Percentiles rank a stretch among this genome's conserved stretches.
Evolutionary conservation across 2,329 filamentous ascomycete species (phyloP).

Genomic region (Amphichorda felina): DNA sequence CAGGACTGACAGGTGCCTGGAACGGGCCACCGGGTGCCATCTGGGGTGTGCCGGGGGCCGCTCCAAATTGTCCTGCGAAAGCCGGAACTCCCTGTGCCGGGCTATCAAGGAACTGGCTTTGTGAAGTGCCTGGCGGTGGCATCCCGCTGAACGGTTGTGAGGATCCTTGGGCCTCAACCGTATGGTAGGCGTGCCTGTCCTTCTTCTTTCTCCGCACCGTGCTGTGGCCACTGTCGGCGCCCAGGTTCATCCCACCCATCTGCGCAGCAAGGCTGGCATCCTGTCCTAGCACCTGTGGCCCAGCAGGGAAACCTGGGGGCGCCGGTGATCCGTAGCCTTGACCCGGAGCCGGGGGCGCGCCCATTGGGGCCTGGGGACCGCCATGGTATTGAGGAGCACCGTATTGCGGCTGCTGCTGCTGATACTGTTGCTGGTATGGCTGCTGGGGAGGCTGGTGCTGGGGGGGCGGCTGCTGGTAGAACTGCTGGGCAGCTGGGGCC

Average conservation of each 20-base stretch:
- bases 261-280: constrained; percentile 51
- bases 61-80: constrained; percentile 32
- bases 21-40: background rate
- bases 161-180: constrained; percentile 60
- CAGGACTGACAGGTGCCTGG: constrained; percentile 1
- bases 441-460: background rate
- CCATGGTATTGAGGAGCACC: constrained; percentile 2
- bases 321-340: background rate
- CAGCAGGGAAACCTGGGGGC: background rate
- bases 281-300: constrained; percentile 4
- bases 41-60: constrained; percentile 26
- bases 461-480: constrained; percentile 19
- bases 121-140: constrained; percentile 42
- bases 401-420: background rate
- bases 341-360: background rate
- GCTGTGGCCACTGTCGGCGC: constrained; percentile 23
- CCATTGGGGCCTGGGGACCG: background rate
- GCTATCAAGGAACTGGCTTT: constrained; percentile 25
- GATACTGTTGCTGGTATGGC: background rate
- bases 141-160: constrained; percentile 61
- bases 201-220: constrained; percentile 71
- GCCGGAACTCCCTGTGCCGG: constrained; percentile 12
- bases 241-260: constrained; percentile 67
- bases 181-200: constrained; percentile 86
- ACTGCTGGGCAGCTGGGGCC: constrained; percentile 41